Percentiles rank a stretch among this genome's conserved stretches.
phyloP scores from a whole-genome alignment of 208 protist genomes.

The Jaenimonas drosophilae region DNA sequence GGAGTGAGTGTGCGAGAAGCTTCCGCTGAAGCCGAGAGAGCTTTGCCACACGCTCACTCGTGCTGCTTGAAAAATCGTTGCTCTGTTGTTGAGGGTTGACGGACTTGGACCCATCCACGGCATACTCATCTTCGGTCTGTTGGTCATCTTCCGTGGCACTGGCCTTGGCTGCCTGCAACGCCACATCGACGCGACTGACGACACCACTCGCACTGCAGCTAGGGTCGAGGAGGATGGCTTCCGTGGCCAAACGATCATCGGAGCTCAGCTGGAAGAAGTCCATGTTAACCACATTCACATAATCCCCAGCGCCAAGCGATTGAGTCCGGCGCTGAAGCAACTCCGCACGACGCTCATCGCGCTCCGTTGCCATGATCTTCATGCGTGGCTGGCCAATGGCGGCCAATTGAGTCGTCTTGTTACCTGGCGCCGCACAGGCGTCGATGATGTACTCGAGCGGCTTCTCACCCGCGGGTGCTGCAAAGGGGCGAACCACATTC shows the following conservation, averaged over 20 bases:
- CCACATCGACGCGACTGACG: slow-evolving; percentile 76
- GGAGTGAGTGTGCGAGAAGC: slow-evolving; percentile 74
- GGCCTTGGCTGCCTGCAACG: slow-evolving; percentile 6
- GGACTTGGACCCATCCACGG: slow-evolving; percentile 3
- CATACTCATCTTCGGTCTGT: slow-evolving; percentile 3
- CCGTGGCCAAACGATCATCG: slow-evolving; percentile 54
- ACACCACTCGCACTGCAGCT: slow-evolving; percentile 88
- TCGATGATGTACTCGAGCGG: slow-evolving; percentile 83
- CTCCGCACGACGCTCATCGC: slow-evolving; percentile 58
- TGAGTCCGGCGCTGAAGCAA: slow-evolving; percentile 56
- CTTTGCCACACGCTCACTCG: slow-evolving; percentile 60
- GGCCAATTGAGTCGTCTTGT: slow-evolving; percentile 88
- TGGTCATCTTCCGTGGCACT: slow-evolving; percentile 1
- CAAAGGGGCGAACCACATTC: slow-evolving; percentile 10
- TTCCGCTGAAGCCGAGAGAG: slow-evolving; percentile 81
- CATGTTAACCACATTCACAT: slow-evolving; percentile 74
- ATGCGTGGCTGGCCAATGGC: slow-evolving; percentile 48
- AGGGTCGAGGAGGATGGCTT: slow-evolving; percentile 88
- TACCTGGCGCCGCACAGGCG: slow-evolving; percentile 87
- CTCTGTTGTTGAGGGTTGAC: slow-evolving; percentile 31
- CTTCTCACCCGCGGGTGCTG: background rate
- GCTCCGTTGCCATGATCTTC: slow-evolving; percentile 84
- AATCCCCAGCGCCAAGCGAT: slow-evolving; percentile 48
- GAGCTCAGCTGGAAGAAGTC: slow-evolving; percentile 82
- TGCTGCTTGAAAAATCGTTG: slow-evolving; percentile 34